These are phyloP conservation scores for Neofusicoccum parvum DNA, from an alignment of 2,329 filamentous ascomycete species.

Conservation along the genomic window DNA sequence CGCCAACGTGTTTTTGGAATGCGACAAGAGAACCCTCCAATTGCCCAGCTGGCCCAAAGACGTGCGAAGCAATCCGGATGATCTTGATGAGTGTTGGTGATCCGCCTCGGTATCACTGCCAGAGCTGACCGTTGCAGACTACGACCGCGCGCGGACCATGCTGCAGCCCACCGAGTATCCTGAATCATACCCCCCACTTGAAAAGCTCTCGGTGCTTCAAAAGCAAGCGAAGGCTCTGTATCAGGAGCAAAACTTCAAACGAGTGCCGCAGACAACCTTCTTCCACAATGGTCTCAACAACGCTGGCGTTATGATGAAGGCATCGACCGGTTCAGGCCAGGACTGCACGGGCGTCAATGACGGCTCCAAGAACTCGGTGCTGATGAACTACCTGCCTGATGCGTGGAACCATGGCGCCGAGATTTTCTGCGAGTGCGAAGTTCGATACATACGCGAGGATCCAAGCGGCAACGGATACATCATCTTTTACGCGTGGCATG, in stretches of 20 bases:
- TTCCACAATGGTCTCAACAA: slow-evolving; percentile 64
- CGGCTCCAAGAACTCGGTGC: slow-evolving; percentile 66
- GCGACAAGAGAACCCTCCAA: slow-evolving; percentile 57
- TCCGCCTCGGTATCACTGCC: too few species aligned
- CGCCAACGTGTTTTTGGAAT: slow-evolving; percentile 66
- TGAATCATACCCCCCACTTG: slow-evolving; percentile 57
- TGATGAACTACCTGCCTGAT: slow-evolving; percentile 68
- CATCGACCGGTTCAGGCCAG: slow-evolving; percentile 62
- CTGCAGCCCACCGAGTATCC: slow-evolving; percentile 64
- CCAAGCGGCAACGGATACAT: slow-evolving; percentile 57
- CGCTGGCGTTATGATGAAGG: slow-evolving; percentile 64
- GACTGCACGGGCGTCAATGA: slow-evolving; percentile 68
- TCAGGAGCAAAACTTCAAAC: slow-evolving; percentile 56
- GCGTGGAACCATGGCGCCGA: slow-evolving; percentile 74
- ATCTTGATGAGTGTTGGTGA: slow-evolving; percentile 46
- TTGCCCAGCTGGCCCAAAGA: slow-evolving; percentile 62
- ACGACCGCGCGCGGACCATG: slow-evolving; percentile 57
- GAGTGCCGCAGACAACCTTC: slow-evolving; percentile 63
- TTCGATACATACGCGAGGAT: slow-evolving; percentile 62
- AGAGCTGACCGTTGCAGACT: slow-evolving; percentile 40
- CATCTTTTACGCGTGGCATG: slow-evolving; percentile 67
- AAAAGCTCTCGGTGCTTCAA: slow-evolving; percentile 61
- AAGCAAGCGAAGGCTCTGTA: slow-evolving; percentile 58
- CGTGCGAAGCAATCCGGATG: slow-evolving; percentile 47
- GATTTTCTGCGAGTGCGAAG: slow-evolving; percentile 70